A percentile compares a stretch with the other conserved stretches of the same genome.
These are phyloP conservation scores for Apiospora koreana DNA, from an alignment of 2,329 filamentous ascomycete species.

Conservation along the genomic window DNA sequence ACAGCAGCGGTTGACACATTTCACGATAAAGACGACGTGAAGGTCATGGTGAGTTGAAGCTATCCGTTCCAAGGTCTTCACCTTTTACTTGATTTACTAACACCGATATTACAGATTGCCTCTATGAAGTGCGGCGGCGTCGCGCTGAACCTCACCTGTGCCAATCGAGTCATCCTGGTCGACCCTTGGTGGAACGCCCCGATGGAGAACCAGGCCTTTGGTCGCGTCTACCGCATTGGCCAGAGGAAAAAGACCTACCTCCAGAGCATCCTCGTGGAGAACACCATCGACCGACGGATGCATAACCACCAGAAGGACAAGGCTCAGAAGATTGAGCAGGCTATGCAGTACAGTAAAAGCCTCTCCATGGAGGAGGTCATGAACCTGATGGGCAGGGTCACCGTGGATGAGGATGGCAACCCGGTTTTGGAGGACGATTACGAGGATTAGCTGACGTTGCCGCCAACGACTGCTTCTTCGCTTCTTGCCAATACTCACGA, in stretches of 20 bases:
- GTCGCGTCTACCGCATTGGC: slow-evolving; percentile 64
- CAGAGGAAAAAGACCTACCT: slow-evolving; percentile 63
- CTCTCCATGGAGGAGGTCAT: neutral
- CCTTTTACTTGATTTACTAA: neutral
- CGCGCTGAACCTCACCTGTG: slow-evolving; percentile 41
- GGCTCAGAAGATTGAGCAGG: slow-evolving; percentile 40
- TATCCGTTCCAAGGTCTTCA: neutral
- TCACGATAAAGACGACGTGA: slow-evolving; percentile 5
- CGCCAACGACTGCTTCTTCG: neutral
- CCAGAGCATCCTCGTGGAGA: slow-evolving; percentile 54
- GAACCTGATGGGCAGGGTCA: neutral
- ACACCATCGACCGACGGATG: slow-evolving; percentile 61
- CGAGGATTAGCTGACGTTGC: neutral
- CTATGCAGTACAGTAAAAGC: neutral
- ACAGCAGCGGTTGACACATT: slow-evolving; percentile 25
- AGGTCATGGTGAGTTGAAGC: slow-evolving; percentile 36
- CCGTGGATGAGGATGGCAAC: neutral
- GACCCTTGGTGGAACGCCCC: slow-evolving; percentile 65
- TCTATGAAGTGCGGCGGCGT: slow-evolving; percentile 37
- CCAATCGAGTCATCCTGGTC: slow-evolving; percentile 55
- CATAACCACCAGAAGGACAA: slow-evolving; percentile 58
- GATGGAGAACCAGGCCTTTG: slow-evolving; percentile 62
- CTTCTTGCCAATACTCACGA: neutral
- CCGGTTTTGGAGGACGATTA: neutral
- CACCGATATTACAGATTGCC: slow-evolving; percentile 29